These are phyloP conservation scores for Dujonia santamariae DNA, from an alignment of 1,139 yeast species.

Conservation along the genomic window DNA sequence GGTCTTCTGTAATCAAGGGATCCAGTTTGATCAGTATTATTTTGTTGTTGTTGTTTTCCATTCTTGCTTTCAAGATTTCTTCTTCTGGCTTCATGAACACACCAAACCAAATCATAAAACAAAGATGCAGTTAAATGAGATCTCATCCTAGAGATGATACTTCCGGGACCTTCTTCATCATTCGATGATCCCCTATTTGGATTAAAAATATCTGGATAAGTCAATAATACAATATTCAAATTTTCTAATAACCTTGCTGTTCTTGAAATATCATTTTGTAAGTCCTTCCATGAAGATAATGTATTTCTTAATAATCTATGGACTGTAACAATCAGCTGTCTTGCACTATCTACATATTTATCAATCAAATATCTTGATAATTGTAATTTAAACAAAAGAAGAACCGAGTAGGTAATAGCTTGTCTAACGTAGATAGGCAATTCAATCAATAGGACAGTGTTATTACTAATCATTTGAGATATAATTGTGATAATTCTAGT, in stretches of 20 bases:
- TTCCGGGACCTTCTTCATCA: constrained; percentile 28
- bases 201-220: constrained; percentile 76
- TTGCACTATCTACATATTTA: constrained; percentile 79
- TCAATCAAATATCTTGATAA: constrained; percentile 74
- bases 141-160: constrained; percentile 84
- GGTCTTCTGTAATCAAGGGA: constrained; percentile 27
- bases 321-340: constrained; percentile 91
- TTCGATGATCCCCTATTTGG: constrained; percentile 28
- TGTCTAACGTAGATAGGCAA: constrained; percentile 87
- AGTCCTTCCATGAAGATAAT: constrained; percentile 86
- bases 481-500: constrained; percentile 79
- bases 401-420: constrained; percentile 76
- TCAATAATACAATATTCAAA: constrained; percentile 78
- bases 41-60: constrained; percentile 9
- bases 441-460: constrained; percentile 68
- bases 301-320: constrained; percentile 86
- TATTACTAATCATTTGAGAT: constrained; percentile 58
- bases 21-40: constrained; percentile 10
- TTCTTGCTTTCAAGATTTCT: constrained; percentile 54
- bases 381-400: constrained; percentile 77
- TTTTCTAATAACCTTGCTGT: constrained; percentile 93
- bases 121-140: constrained; percentile 89
- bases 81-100: constrained; percentile 90
- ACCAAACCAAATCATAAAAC: constrained; percentile 91
- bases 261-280: constrained; percentile 86